phyloP scores from a whole-genome alignment of 2,329 filamentous ascomycete species.

The Coniochaeta sp. region DNA sequence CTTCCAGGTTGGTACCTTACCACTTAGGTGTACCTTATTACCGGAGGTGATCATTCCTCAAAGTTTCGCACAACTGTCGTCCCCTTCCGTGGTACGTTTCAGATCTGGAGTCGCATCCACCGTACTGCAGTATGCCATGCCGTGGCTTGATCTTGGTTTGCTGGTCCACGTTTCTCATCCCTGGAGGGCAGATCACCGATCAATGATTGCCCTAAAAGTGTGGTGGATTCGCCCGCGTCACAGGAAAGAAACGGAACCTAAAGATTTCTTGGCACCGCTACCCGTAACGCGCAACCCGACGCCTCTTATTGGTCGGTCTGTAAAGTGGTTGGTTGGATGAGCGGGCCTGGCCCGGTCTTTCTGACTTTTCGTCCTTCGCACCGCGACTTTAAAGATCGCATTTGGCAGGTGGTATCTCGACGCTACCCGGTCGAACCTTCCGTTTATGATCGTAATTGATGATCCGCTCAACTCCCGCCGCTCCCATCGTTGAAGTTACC shows the following conservation, averaged over 20 bases:
- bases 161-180: neutral
- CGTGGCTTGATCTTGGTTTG: neutral
- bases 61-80: no score
- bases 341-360: neutral
- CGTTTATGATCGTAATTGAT: neutral
- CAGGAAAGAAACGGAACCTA: neutral
- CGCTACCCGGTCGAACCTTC: neutral
- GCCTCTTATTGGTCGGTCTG: neutral
- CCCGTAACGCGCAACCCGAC: neutral
- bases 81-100: neutral
- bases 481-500: neutral
- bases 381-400: neutral
- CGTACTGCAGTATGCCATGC: no score
- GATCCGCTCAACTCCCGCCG: neutral
- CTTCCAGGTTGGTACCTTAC: no score
- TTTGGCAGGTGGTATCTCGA: conserved; percentile 2
- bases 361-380: neutral
- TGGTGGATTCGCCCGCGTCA: neutral
- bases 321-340: neutral
- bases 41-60: no score
- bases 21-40: no score
- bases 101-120: neutral
- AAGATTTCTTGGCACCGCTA: neutral
- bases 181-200: neutral
- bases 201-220: neutral